Base-by-base conservation (phyloP, 495 filamentous ascomycete genomes). In the Terfezia boudieri region DNA sequence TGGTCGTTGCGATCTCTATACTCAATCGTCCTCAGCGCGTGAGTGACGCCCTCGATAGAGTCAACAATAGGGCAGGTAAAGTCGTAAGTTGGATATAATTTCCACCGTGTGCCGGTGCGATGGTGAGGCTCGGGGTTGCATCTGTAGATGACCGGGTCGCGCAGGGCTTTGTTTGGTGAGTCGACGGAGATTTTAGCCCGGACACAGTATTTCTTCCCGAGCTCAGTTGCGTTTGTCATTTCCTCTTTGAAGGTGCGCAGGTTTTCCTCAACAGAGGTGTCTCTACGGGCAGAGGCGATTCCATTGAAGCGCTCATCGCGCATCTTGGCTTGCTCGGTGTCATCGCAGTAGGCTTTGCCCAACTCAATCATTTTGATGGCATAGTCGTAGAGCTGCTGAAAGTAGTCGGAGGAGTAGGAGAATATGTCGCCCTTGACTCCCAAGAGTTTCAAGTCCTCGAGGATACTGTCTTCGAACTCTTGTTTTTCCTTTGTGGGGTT, bases 1-100 rank as follows among this genome's bases (percentile, higher is more conserved):
- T 94, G 89, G 10, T 85, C 82, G 68, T 98, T 95, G 53, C 90
- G 84, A 69, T 98, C 92, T 41, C 87, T 82, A 71, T 96, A 98
- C 72, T 98, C 90, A 56, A 87, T 95, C 1, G 90, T 93, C 58
- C 92, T 78, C 52, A 98, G 76, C 32, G 90, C 90, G 65, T 96
- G 90, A 11, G 90, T 95, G 52, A 96, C 84, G 46, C 86, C 87
- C 69, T 96, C 88, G 59, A 88, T 68, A 26, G 79, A 78, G 68
- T 98, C 90, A 49, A 98, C 79, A 41, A 95, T 77, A 12, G 92
- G 90, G 68, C 86, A 93, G 57, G 81, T 82, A 63, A 94, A 90
- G 67, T 94, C 88, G 66, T 95, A 96, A 50, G 84, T 95, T 0
- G 89, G 89, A 71, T 96, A 96, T 60, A 92, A 81, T 70, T 92